A percentile compares a stretch with the other conserved stretches of the same genome.
Evolutionary conservation across 2,329 filamentous ascomycete species (phyloP).

Genomic region (Sporothrix protearum): DNA sequence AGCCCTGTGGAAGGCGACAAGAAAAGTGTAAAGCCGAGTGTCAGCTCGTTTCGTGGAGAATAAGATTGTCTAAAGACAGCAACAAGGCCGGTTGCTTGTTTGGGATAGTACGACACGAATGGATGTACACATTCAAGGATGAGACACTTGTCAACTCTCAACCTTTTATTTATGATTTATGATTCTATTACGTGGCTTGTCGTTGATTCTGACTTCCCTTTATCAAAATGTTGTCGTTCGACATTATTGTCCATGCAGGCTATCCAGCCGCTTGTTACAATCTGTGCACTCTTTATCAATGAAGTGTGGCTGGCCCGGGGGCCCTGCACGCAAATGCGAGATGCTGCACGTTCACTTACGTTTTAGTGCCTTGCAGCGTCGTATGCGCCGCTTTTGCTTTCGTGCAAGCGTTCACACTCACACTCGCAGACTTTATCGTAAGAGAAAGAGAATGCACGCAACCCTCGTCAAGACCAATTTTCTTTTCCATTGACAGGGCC

Average conservation of each 20-base stretch:
- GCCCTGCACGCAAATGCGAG: constrained; percentile 10
- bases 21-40: background rate
- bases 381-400: constrained; percentile 1
- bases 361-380: constrained; percentile 9
- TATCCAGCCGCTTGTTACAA: background rate
- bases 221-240: background rate
- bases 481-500: background rate
- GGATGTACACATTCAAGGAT: too few relatives aligned
- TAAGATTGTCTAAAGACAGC: background rate
- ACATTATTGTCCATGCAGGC: background rate
- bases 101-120: background rate
- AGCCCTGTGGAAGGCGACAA: background rate
- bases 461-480: background rate
- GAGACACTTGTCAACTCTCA: background rate
- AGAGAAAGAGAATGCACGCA: background rate
- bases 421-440: background rate
- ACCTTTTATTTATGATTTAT: background rate
- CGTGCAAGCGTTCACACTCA: background rate
- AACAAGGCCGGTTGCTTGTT: background rate
- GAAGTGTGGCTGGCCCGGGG: background rate
- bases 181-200: background rate
- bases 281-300: background rate
- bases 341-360: constrained; percentile 14
- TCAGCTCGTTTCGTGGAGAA: constrained; percentile 20
- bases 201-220: background rate